These are phyloP conservation scores for Pleurotus pulmonarius DNA, from an alignment of 768 basidiomycete species.

Conservation along the genomic window DNA sequence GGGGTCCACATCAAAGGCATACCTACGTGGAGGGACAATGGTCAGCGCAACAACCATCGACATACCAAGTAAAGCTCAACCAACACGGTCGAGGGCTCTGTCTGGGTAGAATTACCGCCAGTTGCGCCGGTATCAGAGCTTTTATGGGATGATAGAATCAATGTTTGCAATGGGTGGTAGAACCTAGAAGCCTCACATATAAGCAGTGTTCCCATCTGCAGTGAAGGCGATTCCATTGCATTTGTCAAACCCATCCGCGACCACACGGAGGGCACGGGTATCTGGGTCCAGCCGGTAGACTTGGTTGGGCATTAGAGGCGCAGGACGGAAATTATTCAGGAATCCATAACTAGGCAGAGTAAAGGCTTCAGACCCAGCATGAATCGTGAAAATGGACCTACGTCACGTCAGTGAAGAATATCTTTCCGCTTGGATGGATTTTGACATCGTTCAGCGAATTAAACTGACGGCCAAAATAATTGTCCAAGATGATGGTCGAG, in stretches of 20 bases:
- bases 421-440: conserved; percentile 61
- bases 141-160: background rate
- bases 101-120: conserved; percentile 48
- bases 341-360: conserved; percentile 51
- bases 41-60: background rate
- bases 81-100: conserved; percentile 65
- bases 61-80: conserved; percentile 14
- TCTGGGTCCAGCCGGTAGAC: conserved; percentile 75
- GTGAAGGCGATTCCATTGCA: conserved; percentile 76
- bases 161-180: too few relatives aligned
- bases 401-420: conserved; percentile 76
- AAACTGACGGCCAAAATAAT: conserved; percentile 77
- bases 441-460: conserved; percentile 81
- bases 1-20: conserved; percentile 65
- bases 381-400: conserved; percentile 27
- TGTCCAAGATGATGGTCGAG: conserved; percentile 67
- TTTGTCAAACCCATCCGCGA: conserved; percentile 73
- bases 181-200: conserved; percentile 38
- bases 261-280: conserved; percentile 61
- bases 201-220: conserved; percentile 60
- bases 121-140: conserved; percentile 52
- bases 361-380: background rate
- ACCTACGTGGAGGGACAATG: conserved; percentile 32
- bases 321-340: conserved; percentile 61
- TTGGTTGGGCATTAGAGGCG: conserved; percentile 65